Conservation (phyloP, 2,329 filamentous ascomycete genomes). For the Didymella exigua region DNA sequence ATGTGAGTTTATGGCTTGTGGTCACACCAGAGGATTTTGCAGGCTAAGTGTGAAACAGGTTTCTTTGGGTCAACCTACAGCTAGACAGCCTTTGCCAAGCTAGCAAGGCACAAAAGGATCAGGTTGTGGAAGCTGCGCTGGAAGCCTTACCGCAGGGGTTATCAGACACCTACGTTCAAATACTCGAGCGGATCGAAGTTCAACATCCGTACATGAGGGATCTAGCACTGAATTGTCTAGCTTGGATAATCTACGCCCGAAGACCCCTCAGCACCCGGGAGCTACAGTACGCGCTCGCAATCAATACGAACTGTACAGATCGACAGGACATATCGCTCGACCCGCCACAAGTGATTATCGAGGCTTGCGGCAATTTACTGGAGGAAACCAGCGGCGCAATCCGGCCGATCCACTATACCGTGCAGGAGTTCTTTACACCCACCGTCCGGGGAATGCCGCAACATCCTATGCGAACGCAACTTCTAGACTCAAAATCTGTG, state of each 20-base stretch:
- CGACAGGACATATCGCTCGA: conserved; percentile 13
- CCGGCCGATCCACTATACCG: conserved; percentile 28
- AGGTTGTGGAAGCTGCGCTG: conserved; percentile 20
- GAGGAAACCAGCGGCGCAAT: conserved; percentile 16
- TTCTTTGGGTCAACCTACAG: conserved; percentile 31
- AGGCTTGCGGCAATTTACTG: conserved; percentile 27
- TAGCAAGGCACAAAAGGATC: conserved; percentile 19
- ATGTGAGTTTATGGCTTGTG: conserved; percentile 22
- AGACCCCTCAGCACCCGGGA: conserved; percentile 22
- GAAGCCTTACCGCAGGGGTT: conserved; percentile 20
- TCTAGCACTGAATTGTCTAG: conserved; percentile 23
- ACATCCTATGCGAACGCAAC: conserved; percentile 4
- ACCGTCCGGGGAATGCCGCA: background rate
- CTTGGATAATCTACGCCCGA: conserved; percentile 24
- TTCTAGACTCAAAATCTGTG: conserved; percentile 13
- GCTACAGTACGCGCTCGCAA: conserved; percentile 21
- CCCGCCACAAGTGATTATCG: conserved; percentile 20
- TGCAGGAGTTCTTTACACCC: conserved; percentile 27
- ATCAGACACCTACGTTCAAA: conserved; percentile 24
- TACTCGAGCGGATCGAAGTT: conserved; percentile 24
- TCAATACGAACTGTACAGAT: conserved; percentile 1
- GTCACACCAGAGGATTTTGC: background rate
- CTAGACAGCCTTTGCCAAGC: conserved; percentile 23
- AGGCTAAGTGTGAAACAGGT: conserved; percentile 19
- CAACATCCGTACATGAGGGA: conserved; percentile 22